Base-by-base conservation (phyloP, 2,329 filamentous ascomycete genomes). In the Sclerotinia trifoliorum region DNA sequence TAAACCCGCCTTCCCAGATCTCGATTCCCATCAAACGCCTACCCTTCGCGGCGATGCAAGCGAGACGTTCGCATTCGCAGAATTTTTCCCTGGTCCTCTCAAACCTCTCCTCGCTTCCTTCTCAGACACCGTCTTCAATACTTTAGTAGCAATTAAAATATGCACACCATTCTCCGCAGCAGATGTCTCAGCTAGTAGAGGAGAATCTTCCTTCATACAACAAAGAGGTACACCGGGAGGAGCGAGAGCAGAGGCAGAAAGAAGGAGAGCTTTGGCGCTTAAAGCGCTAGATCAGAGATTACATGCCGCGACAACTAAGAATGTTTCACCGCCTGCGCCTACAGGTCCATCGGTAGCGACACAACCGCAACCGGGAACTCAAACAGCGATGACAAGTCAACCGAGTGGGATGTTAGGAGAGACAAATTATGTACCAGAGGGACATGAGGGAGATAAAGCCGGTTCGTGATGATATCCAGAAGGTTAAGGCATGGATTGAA, bases 21-120 rank as follows among this genome's bases (percentile, higher is more conserved):
- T 90, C 70, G 88, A 90, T 74, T 81, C 84, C 17, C 84, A 85
- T 13, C 87, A 90, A 75, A 79, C 85, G 2, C 77, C 83, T 6
- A 82, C 85, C 11, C 86, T 96, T 73, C 91, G 90, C 72, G 95
- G 95, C 71, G 95, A 99, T 78, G 92, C 95, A 48, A 96, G 92
- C 79, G 95, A 99, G 80, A 97, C 94, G 0, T 99, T 99, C 78
- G 91, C 94, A 10, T 96, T 99, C 78, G 90, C 93, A 72, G 93
- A 95, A 75, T 97, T 99, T 83, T 98, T 98, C 81, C 95, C 95
- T 0, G 91, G 90, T 61, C 87, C 90, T 3, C 82, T 91, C 54
- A 94, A 97, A 78, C 91, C 93, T 0, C 82, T 92, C 19, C 85
- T 98, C 54, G 86, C 89, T 21, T 84, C 88, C 13, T 78, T 96